Conservation (phyloP, 2,329 filamentous ascomycete species). For the Aspergillus clavatus region DNA sequence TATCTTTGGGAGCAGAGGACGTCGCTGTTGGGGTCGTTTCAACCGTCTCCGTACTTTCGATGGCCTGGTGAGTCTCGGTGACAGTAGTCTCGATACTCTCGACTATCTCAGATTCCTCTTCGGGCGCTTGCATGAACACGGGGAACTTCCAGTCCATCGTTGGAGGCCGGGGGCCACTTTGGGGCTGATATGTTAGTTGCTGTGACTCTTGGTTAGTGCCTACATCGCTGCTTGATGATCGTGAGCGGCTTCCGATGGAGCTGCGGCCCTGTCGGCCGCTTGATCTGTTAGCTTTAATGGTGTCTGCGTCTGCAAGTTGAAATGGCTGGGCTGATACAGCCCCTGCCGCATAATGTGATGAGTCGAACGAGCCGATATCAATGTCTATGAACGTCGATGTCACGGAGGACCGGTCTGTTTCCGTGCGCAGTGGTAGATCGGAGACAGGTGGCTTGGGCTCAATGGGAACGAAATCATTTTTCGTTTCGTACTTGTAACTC, state of each 20-base stretch:
- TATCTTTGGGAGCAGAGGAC: constrained; percentile 24
- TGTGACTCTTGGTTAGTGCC: constrained; percentile 21
- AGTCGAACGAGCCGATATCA: constrained; percentile 52
- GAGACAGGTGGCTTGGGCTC: constrained; percentile 43
- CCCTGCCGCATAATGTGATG: constrained; percentile 48
- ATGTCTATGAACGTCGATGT: constrained; percentile 51
- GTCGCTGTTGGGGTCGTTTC: constrained; percentile 1
- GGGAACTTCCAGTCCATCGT: constrained; percentile 48
- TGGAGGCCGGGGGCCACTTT: constrained; percentile 38
- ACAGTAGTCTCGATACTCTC: too few species aligned
- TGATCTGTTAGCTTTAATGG: constrained; percentile 52
- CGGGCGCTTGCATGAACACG: constrained; percentile 23
- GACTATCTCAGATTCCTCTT: constrained; percentile 10
- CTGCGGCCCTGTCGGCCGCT: constrained; percentile 43
- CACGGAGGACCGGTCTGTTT: constrained; percentile 45
- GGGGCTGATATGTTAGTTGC: constrained; percentile 29
- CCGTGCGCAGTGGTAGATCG: constrained; percentile 50
- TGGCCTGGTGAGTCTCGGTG: too few species aligned
- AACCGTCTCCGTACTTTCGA: neutral
- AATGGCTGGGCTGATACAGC: constrained; percentile 49
- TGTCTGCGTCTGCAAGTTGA: constrained; percentile 50
- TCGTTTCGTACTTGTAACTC: constrained; percentile 55
- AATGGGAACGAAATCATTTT: constrained; percentile 46
- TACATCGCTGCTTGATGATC: constrained; percentile 28
- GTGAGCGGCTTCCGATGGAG: constrained; percentile 32